Evolutionary conservation across 208 protist genomes (phyloP).

Genomic region (Leishmania tropica): DNA sequence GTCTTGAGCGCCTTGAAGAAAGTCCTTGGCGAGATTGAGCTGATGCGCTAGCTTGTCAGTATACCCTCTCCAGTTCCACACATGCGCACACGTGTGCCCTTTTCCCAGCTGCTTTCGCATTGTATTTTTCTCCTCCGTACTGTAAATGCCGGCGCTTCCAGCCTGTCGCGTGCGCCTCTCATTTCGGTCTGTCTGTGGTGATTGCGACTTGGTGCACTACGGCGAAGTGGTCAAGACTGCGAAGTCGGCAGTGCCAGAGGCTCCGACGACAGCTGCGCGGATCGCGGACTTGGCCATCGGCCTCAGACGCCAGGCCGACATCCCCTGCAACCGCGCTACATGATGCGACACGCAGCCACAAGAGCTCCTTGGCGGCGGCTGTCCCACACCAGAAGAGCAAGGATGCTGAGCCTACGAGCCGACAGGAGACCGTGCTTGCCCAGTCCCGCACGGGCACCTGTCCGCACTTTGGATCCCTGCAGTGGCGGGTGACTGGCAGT

Average conservation of each 20-base stretch:
- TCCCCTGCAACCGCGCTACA: not conserved
- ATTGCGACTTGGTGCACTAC: not conserved
- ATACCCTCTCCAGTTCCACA: not conserved
- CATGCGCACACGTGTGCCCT: not conserved
- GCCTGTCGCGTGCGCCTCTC: not conserved
- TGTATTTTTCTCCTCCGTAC: constrained; percentile 6
- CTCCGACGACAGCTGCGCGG: not conserved
- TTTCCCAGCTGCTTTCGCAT: not conserved
- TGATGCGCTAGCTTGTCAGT: constrained; percentile 22
- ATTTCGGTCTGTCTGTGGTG: not conserved
- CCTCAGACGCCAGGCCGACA: not conserved
- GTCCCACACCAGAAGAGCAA: not conserved
- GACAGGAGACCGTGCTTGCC: not conserved
- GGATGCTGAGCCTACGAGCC: not conserved
- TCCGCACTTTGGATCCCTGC: not conserved
- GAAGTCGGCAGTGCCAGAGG: not conserved
- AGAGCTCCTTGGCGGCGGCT: not conserved
- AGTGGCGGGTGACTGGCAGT: not conserved
- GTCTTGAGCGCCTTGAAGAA: constrained; percentile 58
- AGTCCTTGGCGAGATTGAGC: constrained; percentile 41
- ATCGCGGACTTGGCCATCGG: not conserved
- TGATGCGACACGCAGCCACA: not conserved
- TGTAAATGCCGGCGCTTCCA: not conserved
- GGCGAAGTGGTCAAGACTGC: not conserved
- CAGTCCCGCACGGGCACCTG: not conserved